Base-by-base conservation (phyloP, 1,139 yeast species). In the Hansenula lynferdii region DNA sequence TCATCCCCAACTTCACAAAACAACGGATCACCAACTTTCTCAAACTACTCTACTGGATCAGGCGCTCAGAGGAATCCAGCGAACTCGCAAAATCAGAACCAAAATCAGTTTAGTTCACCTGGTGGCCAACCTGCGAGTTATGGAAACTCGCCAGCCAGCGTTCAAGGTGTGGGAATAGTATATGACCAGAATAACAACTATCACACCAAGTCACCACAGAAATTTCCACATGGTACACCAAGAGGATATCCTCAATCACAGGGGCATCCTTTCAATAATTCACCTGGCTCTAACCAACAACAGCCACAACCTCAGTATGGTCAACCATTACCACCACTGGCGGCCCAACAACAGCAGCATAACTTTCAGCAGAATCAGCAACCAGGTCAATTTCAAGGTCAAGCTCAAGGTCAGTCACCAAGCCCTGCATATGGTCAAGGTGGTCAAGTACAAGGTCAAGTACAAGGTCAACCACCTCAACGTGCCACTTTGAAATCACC, bases 401-500 rank as follows among this genome's bases (percentile, higher is more conserved):
- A n/a, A n/a, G n/a, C 14, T 16, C 30, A 21, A 17, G 27, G 18
- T 8, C 20, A 31, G n/a, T 9, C 36, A 6, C 34, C 28, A 28
- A 27, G 44, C 28, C 49, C 50, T 34, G 50, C 60, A n/a, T n/a
- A n/a, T 24, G 27, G 6, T 10, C 28, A 28, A n/a, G 31, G 31
- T n/a, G 16, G 6, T 27, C 20, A n/a, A n/a, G n/a, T 2, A 6
- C 20, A 28, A 11, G 16, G 11, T 19, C 23, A n/a, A n/a, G n/a
- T 20, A 18, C 30, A 21, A 17, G 27, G 18, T 8, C 20, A 31
- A 16, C 11, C 36, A 6, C 34, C 28, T 31, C 31, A 45, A 29
- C 49, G 51, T 34, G 50, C 60, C 6, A 32, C 30, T 23, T 19
- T 35, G 34, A 31, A 37, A 27, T 32, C 82, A 19, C 96, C 96